These are phyloP conservation scores for Saccharomycopsis selenospora DNA, from an alignment of 805 yeast genomes.

Conservation along the genomic window DNA sequence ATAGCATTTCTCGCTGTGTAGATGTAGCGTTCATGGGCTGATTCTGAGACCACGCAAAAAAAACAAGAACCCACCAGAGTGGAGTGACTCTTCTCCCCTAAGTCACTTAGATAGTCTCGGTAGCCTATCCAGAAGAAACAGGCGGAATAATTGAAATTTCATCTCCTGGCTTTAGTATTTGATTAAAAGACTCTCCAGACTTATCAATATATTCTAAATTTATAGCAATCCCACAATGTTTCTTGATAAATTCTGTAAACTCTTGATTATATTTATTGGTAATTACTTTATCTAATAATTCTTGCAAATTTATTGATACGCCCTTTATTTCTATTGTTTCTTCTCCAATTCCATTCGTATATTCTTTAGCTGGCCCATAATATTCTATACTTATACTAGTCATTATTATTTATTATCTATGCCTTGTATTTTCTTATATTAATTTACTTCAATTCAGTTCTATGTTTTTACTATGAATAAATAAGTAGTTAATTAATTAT, in stretches of 20 bases:
- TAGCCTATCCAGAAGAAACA: constrained; percentile 8
- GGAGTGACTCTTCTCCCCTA: too few relatives aligned
- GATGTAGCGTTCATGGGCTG: too few relatives aligned
- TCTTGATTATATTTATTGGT: background rate
- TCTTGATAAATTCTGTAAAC: background rate
- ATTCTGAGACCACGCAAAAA: too few relatives aligned
- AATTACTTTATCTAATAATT: background rate
- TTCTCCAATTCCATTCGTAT: background rate
- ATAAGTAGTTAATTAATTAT: too few relatives aligned
- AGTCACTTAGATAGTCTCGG: too few relatives aligned
- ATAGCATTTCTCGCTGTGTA: too few relatives aligned
- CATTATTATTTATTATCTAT: too few relatives aligned
- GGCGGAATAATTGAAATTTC: constrained; percentile 20
- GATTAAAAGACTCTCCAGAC: background rate
- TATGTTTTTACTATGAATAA: too few relatives aligned
- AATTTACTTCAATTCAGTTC: too few relatives aligned
- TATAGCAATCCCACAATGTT: constrained; percentile 9
- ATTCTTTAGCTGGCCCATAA: constrained; percentile 13
- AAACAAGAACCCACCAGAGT: too few relatives aligned
- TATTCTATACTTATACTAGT: background rate
- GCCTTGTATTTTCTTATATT: too few relatives aligned
- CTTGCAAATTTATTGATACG: constrained; percentile 1
- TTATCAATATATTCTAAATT: constrained; percentile 8
- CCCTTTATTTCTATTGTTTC: background rate
- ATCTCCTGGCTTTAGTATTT: constrained; percentile 7